phyloP scores from a whole-genome alignment of 73 alveolate genomes.

The Paramecium pentaurelia region DNA sequence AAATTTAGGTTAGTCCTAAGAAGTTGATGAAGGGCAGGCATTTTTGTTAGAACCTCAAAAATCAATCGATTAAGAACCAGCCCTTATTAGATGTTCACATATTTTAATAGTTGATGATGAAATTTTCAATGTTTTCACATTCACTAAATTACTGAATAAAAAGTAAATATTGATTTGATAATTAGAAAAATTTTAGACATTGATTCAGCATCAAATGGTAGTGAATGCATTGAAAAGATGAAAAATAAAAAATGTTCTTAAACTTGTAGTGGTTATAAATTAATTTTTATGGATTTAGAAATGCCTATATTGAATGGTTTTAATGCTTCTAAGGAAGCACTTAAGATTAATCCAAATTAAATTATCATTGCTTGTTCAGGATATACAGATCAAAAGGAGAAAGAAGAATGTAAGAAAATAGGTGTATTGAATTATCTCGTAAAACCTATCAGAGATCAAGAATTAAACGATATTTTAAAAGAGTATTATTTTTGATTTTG shows the following conservation, averaged over 20 bases:
- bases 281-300: slow-evolving; percentile 38
- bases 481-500: background rate
- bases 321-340: background rate
- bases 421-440: background rate
- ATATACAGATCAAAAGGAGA: background rate
- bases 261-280: background rate
- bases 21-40: background rate
- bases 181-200: background rate
- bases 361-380: background rate
- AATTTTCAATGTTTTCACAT: background rate
- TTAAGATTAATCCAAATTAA: background rate
- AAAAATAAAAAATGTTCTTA: background rate
- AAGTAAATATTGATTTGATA: background rate
- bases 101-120: slow-evolving; percentile 36
- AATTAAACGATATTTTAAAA: background rate
- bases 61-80: background rate
- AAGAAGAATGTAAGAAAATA: background rate
- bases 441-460: background rate
- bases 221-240: background rate
- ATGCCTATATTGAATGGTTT: slow-evolving; percentile 42
- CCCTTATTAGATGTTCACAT: background rate
- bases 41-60: background rate
- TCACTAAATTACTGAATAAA: background rate
- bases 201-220: slow-evolving; percentile 44
- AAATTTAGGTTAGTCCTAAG: background rate